A percentile compares a stretch with the other conserved stretches of the same genome.
Conservation (phyloP, 495 filamentous ascomycete genomes). For the Neurospora sp. region DNA sequence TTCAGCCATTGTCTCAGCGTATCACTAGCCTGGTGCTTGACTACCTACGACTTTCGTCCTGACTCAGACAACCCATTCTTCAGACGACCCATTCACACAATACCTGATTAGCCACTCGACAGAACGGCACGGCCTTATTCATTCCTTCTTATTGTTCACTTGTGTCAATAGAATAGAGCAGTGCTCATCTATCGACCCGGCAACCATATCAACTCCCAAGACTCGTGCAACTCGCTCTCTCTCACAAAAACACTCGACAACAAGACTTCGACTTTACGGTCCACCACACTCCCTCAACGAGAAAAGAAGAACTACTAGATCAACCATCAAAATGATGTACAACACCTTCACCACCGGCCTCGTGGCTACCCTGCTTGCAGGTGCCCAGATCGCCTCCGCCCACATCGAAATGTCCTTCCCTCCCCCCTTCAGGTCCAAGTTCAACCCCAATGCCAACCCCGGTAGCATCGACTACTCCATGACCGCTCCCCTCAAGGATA, state of each 20-base stretch:
- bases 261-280: background rate
- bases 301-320: background rate
- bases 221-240: background rate
- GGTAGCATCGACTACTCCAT: constrained; percentile 45
- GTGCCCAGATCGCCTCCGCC: constrained; percentile 32
- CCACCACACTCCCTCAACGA: background rate
- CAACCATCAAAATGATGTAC: constrained; percentile 26
- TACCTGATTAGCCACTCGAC: background rate
- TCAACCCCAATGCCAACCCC: constrained; percentile 36
- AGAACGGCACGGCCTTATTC: background rate
- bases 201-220: background rate
- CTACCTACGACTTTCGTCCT: background rate
- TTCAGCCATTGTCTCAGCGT: background rate
- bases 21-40: background rate
- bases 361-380: constrained; percentile 19
- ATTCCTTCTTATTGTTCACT: background rate
- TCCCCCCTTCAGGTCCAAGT: constrained; percentile 42
- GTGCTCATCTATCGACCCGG: background rate
- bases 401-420: constrained; percentile 54
- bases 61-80: background rate
- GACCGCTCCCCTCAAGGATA: constrained; percentile 40
- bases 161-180: background rate
- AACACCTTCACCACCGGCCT: constrained; percentile 19
- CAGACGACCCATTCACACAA: background rate
- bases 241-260: background rate